Base-by-base conservation (phyloP, 495 filamentous ascomycete species). In the Pyrenula massariospora region DNA sequence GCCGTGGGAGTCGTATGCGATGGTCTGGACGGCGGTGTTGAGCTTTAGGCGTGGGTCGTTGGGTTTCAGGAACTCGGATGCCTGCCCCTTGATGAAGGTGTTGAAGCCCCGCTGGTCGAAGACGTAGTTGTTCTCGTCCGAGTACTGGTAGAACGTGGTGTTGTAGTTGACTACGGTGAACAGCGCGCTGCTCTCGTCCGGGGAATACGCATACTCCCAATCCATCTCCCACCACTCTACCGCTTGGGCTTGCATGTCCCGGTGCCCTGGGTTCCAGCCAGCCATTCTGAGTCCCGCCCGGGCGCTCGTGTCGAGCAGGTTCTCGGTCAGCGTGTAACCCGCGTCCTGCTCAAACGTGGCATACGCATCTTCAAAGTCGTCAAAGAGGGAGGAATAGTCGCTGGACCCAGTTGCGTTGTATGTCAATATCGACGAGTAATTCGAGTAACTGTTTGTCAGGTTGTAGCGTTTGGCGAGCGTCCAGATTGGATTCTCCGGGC, bases 401-500 rank as follows among this genome's bases (percentile, higher is more conserved):
- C 61, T 62, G 47, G 70, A 66, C 0, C 85, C 85, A 21, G 63
- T 66, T 31, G 79, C 70, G 36, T 82, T 79, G 65, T 81, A 88
- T 5, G 83, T 85, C 36, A 73, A 58, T 54, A 89, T 77, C 12
- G 75, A 79, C 22, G 67, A 70, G 62, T 81, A 87, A 62, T 88
- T 76, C 0, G 80, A 85, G 60, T 79, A 84, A 24, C 74, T 77
- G 56, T 83, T 87, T n/a, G 69, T 67, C 22, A 88, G 53, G 8
- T 74, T 66, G 53, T 85, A 84, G 64, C 86, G 82, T 66, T 87
- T 74, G 8, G 81, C 81, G 56, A 89, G 66, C 25, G 72, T 76
- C 84, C 84, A 88, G 54, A 89, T 79, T 0, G 86, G 86, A 56
- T 90, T 90, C 57, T 84, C 76, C 3, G 78, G 77, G 1, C 81